Percentiles rank a stretch among this genome's conserved stretches.
phyloP scores from a whole-genome alignment of 768 basidiomycete species.

The Heimioporus sp. region DNA sequence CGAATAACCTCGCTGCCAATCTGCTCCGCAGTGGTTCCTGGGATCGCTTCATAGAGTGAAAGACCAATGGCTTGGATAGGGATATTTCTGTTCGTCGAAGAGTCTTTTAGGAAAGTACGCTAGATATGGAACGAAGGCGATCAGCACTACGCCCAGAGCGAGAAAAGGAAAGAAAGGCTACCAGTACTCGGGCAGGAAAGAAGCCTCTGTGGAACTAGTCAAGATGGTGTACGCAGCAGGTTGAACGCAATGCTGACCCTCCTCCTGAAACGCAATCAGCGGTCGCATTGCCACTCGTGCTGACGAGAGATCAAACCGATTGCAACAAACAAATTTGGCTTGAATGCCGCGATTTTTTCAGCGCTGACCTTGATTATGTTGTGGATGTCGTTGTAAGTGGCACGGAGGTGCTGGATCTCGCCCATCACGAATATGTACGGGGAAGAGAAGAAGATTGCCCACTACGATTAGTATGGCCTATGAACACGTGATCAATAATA shows the following conservation, averaged over 20 bases:
- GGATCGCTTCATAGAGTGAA: conserved; percentile 89
- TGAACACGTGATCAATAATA: conserved; percentile 16
- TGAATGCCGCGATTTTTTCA: conserved; percentile 74
- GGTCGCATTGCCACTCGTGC: not conserved
- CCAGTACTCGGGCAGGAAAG: conserved; percentile 93
- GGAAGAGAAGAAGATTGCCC: not conserved
- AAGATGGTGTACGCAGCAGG: conserved; percentile 10
- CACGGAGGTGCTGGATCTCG: conserved; percentile 57
- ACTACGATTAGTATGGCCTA: too few species aligned
- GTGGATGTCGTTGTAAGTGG: conserved; percentile 93
- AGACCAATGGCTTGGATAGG: conserved; percentile 97
- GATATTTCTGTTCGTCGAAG: conserved; percentile 69
- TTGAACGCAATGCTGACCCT: conserved; percentile 55
- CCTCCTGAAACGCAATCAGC: conserved; percentile 50
- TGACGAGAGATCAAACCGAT: conserved; percentile 51
- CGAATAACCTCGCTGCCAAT: conserved; percentile 84
- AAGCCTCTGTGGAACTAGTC: conserved; percentile 62
- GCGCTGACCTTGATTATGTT: conserved; percentile 74
- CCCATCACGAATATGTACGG: conserved; percentile 21
- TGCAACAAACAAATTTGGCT: conserved; percentile 83
- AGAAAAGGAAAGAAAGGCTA: conserved; percentile 23
- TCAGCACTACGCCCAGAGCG: not conserved
- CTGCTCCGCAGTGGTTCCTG: conserved; percentile 68
- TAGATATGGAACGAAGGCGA: conserved; percentile 23
- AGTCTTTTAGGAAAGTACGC: conserved; percentile 83